phyloP scores from a whole-genome alignment of 1,284 basidiomycete species.

The Tilletia indica region DNA sequence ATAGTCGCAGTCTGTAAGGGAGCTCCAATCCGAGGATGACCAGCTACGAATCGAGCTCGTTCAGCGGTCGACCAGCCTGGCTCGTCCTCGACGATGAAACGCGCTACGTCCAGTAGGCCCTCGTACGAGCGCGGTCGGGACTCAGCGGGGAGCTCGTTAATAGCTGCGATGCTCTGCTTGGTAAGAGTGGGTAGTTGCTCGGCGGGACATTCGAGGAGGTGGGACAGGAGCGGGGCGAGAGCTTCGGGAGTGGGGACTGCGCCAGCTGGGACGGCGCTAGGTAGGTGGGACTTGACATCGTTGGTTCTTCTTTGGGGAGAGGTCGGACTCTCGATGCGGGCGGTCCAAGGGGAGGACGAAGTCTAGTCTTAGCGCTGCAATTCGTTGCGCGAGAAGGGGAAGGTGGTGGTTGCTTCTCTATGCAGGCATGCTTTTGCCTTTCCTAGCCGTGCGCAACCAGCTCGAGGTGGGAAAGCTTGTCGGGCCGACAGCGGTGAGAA shows the following conservation, averaged over 20 bases:
- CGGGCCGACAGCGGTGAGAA: too few relatives aligned
- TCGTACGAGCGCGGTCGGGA: conserved; percentile 49
- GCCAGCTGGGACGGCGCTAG: conserved; percentile 27
- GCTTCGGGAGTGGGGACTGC: conserved; percentile 34
- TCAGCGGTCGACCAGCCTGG: conserved; percentile 44
- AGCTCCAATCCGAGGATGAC: conserved; percentile 44
- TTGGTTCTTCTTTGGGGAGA: not conserved
- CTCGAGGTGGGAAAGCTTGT: too few relatives aligned
- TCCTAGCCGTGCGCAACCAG: too few relatives aligned
- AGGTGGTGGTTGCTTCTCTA: too few relatives aligned
- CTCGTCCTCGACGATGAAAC: conserved; percentile 50
- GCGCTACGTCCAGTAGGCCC: conserved; percentile 51
- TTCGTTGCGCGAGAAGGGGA: too few relatives aligned
- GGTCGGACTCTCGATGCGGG: too few relatives aligned
- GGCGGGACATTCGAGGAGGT: conserved; percentile 34
- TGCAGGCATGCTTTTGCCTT: too few relatives aligned
- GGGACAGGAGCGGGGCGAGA: conserved; percentile 38
- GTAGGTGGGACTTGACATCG: conserved; percentile 20
- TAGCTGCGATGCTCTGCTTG: conserved; percentile 39
- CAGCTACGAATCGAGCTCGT: conserved; percentile 36
- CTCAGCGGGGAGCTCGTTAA: conserved; percentile 45
- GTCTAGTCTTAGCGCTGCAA: too few relatives aligned
- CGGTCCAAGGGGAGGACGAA: too few relatives aligned
- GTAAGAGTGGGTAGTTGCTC: conserved; percentile 32
- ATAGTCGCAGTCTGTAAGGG: conserved; percentile 22